Percentiles rank a stretch among this genome's conserved stretches.
These are phyloP conservation scores for Ustilago sp. DNA, from an alignment of 1,284 basidiomycete genomes.

Conservation along the genomic window DNA sequence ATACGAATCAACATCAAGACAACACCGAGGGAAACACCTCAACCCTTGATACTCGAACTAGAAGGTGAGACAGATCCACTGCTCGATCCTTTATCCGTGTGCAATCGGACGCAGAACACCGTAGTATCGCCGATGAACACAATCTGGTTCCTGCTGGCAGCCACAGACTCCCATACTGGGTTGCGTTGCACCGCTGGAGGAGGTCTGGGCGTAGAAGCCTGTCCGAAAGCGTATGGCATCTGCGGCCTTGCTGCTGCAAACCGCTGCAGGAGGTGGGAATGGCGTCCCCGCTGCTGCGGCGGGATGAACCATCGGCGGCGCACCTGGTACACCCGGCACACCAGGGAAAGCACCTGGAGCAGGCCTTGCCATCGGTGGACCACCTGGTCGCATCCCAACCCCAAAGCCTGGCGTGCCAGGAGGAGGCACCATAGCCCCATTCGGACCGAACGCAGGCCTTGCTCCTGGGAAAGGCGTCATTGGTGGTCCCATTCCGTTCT, in stretches of 20 bases:
- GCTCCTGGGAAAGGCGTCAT: conserved; percentile 38
- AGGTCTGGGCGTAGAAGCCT: conserved; percentile 35
- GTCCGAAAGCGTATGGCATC: conserved; percentile 55
- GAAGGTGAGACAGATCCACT: conserved; percentile 40
- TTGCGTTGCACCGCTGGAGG: conserved; percentile 58
- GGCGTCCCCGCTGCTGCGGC: conserved; percentile 14
- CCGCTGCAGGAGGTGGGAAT: conserved; percentile 18
- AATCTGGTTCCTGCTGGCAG: conserved; percentile 64
- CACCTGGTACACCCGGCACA: conserved; percentile 30
- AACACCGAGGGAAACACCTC: conserved; percentile 2
- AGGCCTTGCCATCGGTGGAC: conserved; percentile 32
- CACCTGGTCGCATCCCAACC: conserved; percentile 26
- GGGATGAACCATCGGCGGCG: conserved; percentile 31
- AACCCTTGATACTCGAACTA: conserved; percentile 35
- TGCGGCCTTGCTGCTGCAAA: conserved; percentile 21
- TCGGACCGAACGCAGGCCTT: conserved; percentile 41
- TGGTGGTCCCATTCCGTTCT: conserved; percentile 36
- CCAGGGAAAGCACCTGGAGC: conserved; percentile 23
- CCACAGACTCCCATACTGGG: conserved; percentile 64
- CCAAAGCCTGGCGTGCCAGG: conserved; percentile 31
- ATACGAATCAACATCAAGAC: background rate
- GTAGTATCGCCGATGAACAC: conserved; percentile 65
- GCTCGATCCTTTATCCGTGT: conserved; percentile 40
- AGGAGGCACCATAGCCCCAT: conserved; percentile 30
- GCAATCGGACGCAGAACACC: conserved; percentile 61